Conservation (phyloP, 176 grass and related monocot species). For the Thinopyrum elongatum region DNA sequence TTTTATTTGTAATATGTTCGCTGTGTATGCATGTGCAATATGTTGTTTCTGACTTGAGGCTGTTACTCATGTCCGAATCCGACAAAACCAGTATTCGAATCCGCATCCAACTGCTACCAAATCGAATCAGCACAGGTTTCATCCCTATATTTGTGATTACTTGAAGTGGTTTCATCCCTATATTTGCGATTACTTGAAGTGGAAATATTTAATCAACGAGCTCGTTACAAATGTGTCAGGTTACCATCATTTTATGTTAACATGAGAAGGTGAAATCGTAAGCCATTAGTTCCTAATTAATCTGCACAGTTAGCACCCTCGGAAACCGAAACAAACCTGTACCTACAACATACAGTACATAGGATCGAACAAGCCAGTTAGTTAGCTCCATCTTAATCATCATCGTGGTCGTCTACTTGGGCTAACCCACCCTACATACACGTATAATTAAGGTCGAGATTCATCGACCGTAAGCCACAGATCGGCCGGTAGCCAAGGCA, state of each 20-base stretch:
- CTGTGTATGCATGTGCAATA: too few relatives aligned
- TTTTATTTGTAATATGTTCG: too few relatives aligned
- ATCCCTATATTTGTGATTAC: too few relatives aligned
- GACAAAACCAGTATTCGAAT: too few relatives aligned
- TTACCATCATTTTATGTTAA: neutral
- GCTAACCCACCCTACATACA: slow-evolving; percentile 3
- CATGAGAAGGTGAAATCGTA: neutral
- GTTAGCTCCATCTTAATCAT: neutral
- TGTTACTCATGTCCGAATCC: too few relatives aligned
- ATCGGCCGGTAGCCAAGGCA: neutral
- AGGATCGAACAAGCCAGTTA: neutral
- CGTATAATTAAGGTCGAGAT: neutral
- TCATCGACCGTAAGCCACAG: slow-evolving; percentile 1
- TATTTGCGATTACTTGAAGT: too few relatives aligned
- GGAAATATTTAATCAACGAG: too few relatives aligned
- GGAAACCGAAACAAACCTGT: neutral
- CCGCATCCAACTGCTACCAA: too few relatives aligned
- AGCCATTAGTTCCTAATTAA: neutral
- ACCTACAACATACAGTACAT: neutral
- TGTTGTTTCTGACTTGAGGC: too few relatives aligned
- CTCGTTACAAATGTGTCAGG: neutral
- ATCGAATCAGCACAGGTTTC: too few relatives aligned
- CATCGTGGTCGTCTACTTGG: neutral
- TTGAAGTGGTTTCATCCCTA: too few relatives aligned
- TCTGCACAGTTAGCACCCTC: neutral